Evolutionary conservation across 2,329 filamentous ascomycete genomes (phyloP).

Genomic region (Ophiostoma ulmi): DNA sequence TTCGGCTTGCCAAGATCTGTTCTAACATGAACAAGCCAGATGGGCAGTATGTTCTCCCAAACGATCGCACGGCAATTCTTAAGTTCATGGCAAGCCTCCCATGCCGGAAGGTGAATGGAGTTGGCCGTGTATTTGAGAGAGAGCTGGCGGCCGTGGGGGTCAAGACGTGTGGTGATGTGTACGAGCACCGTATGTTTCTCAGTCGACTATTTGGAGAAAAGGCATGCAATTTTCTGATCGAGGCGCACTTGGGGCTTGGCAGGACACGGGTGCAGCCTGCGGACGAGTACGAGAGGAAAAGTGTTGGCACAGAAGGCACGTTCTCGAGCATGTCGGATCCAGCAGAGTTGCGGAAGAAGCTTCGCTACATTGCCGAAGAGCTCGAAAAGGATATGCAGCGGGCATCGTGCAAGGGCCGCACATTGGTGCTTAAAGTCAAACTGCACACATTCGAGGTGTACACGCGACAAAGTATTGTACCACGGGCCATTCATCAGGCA

Average conservation of each 20-base stretch:
- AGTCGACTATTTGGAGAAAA: constrained; percentile 84
- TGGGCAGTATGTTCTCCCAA: constrained; percentile 74
- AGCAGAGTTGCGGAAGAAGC: constrained; percentile 64
- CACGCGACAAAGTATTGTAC: constrained; percentile 71
- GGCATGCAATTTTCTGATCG: constrained; percentile 77
- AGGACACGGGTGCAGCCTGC: constrained; percentile 79
- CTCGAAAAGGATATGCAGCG: constrained; percentile 77
- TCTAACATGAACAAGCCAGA: constrained; percentile 97
- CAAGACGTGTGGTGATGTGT: constrained; percentile 84
- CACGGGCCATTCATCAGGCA: constrained; percentile 64
- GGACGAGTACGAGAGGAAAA: constrained; percentile 87
- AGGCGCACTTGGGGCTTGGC: constrained; percentile 79
- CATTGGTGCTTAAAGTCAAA: constrained; percentile 86
- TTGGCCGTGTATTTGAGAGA: constrained; percentile 90
- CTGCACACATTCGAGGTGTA: constrained; percentile 89
- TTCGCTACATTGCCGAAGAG: constrained; percentile 76
- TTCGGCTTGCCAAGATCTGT: constrained; percentile 89
- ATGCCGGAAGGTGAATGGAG: constrained; percentile 85
- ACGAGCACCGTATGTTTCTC: constrained; percentile 66
- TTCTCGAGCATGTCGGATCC: constrained; percentile 75
- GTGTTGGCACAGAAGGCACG: constrained; percentile 87
- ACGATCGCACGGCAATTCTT: constrained; percentile 70
- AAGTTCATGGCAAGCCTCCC: constrained; percentile 78
- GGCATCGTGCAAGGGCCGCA: constrained; percentile 83
- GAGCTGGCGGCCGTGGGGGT: constrained; percentile 84